These are phyloP conservation scores for Cyclanthera cordifolia DNA, from an alignment of 306 rosid genomes.

Conservation along the genomic window DNA sequence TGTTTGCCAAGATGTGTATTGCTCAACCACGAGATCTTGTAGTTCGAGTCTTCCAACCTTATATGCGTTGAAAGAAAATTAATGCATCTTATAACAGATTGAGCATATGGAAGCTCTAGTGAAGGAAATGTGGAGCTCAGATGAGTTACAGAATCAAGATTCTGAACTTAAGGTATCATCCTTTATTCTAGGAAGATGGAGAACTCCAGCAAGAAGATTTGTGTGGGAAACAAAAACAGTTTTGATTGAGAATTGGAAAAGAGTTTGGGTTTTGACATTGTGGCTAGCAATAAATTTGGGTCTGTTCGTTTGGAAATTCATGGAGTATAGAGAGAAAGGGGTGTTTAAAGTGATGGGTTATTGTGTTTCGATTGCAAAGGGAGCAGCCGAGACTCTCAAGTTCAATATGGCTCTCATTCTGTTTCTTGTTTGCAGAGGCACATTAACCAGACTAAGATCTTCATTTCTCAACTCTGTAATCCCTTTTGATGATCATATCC, in stretches of 20 bases:
- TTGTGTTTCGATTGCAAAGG: conserved; percentile 50
- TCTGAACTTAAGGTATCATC: not conserved
- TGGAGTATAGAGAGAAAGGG: conserved; percentile 25
- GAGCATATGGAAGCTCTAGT: conserved; percentile 49
- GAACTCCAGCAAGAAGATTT: conserved; percentile 31
- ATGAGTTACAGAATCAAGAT: conserved; percentile 4
- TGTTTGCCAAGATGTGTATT: no score
- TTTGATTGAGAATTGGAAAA: conserved; percentile 30
- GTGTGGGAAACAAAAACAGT: conserved; percentile 11
- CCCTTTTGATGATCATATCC: conserved; percentile 53
- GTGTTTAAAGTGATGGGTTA: conserved; percentile 48
- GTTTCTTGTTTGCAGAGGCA: conserved; percentile 52
- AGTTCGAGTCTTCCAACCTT: no score
- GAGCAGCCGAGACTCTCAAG: conserved; percentile 64
- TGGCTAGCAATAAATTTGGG: conserved; percentile 38
- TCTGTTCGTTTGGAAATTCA: conserved; percentile 39
- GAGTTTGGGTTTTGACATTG: conserved; percentile 35
- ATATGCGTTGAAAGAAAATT: no score
- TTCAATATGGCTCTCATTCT: conserved; percentile 63
- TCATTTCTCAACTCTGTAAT: conserved; percentile 29
- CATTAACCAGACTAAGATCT: conserved; percentile 36
- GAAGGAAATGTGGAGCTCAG: not conserved
- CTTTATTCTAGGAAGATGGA: conserved; percentile 25
- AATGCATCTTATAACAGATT: conserved; percentile 26
- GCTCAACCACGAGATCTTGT: no score